Base-by-base conservation (phyloP, 2,329 filamentous ascomycete genomes). In the Xylariaceae sp. region DNA sequence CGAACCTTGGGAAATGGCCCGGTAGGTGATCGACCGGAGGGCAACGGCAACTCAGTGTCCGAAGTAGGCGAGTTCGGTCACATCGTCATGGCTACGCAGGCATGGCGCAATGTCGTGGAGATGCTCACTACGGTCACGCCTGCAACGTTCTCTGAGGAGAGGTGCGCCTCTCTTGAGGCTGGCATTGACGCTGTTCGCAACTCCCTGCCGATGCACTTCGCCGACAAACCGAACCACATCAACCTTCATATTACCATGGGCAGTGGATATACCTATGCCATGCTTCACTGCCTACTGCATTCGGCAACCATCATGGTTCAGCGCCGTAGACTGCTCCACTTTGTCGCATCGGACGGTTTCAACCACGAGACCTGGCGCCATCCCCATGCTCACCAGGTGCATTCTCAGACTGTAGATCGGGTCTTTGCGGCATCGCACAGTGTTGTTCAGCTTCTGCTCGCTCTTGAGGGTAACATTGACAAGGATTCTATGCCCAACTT, bases 171-270 rank as follows among this genome's bases (percentile, higher is more conserved):
- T 11, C 68, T 83, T 5, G 75, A 81, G 56, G 70, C 66, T 19
- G 77, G 79, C 48, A 81, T 83, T 50, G 78, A 82, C 32, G 66
- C 69, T 9, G 75, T 83, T 11, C 76, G 80, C 31, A 71, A 70
- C 52, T 75, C 75, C 1, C 65, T 83, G 40, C 80, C 80, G 1
- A 75, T 79, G 69, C 80, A 82, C 63, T 82, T 80, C 49, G 71
- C 79, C 53, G 80, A 83, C 60, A 82, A 83, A 66, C 76, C 78
- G 0, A 77, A 76, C 36, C 80, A 83, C 66, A 80, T 83, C 61
- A 79, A 76, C 59, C 69, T 82, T 5, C 80, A 83, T 64, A 81
- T 83, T 61, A 82, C 80, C 17, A 83, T 83, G 80, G 80, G 80
- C 33, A 82, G 79, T 40, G 80, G 80, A 48, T 80, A 78, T 58